Evolutionary conservation across 208 protist genomes (phyloP), one percentile per base, ranked within the genome.

Genomic region (Phytomonas sp.): DNA sequence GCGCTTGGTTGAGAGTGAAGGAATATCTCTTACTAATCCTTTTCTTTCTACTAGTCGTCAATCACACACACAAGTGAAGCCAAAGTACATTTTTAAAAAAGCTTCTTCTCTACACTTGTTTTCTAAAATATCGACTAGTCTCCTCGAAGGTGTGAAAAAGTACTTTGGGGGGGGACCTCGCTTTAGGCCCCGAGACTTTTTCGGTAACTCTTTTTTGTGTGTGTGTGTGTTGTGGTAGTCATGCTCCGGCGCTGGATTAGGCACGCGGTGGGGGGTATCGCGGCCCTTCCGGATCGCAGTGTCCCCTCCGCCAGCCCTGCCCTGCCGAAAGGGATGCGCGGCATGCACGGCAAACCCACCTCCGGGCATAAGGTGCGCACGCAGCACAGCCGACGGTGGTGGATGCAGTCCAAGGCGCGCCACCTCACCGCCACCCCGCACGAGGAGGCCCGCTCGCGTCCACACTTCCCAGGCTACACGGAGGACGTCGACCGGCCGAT

Each of bases 391-490:
- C 77, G 82, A 0, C 91, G 85, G 9, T 96, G 91, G 88, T 96
- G 85, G 85, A 81, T 85, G 74, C 88, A 96, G 77, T 91, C 88
- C 40, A 96, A 96, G 82, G 85, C 91, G n/a, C 81, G 82, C 51
- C 88, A 92, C 70, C 81, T 96, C 60, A 84, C 88, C 9, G 87
- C 91, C 46, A 76, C 85, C 51, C 85, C 85, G 1, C 91, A 93
- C 75, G 87, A 93, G 37, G 91, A 96, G 76, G 80, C 82, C 28
- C 75, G 69, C 60, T 91, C 82, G 9, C 74, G 87, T 0, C 91
- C 91, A 23, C 88, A 93, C 75, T 94, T 94, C 69, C 91, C 91
- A 11, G 81, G 80, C 60, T 96, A 92, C 75, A 84, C 73, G 63
- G 91, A 96, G 74, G 91, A 96, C 62, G 87, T 96, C 30, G 91